Base-by-base conservation (phyloP, 2,329 filamentous ascomycete genomes). In the Hymenoscyphus albidus region DNA sequence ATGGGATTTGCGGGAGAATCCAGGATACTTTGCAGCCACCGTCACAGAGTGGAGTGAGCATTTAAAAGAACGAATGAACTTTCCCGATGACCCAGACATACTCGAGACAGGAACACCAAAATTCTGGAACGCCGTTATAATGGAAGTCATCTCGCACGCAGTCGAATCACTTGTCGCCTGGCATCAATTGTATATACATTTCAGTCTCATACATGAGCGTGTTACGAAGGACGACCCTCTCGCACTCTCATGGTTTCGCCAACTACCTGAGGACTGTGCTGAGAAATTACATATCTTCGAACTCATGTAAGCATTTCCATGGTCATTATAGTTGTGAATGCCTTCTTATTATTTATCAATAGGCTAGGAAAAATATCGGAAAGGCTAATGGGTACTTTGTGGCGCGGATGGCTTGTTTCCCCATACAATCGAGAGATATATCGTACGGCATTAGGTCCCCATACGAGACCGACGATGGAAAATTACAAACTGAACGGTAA, bases 1-100 rank as follows among this genome's bases (percentile, higher is more conserved):
- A 16, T 60, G 39, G 39, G 39, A 60, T 39, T 32, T 60, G 18
- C 51, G 58, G 22, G 39, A 60, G 22, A 40, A 60, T 35, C 58
- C 38, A 39, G 27, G 35, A 7, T 59, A 39, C 35, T 59, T 59
- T 40, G 54, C 32, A 27, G 27, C 27, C 12, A 32, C 2, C 3
- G 16, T 57, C 10, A 5, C 14, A 4, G 27, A 57, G 16, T 31
- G 32, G 54, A 38, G 27, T 27, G 27, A 57, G 13, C 54, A 57
- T 27, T 13, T n/a, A 27, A 31, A 6, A 13, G 54, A 57, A 27
- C 54, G 54, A 31, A 31, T 57, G 16, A n/a, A 13, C 14, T 32
- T 38, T 6, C 27, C 27, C 10, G 54, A 57, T 38, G 54, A 57
- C 2, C 9, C 3, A 32, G 54, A 57, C 31, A 16, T 31, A 31